phyloP scores from a whole-genome alignment of 2,329 filamentous ascomycete genomes.

The Pseudogymnoascus sp. region DNA sequence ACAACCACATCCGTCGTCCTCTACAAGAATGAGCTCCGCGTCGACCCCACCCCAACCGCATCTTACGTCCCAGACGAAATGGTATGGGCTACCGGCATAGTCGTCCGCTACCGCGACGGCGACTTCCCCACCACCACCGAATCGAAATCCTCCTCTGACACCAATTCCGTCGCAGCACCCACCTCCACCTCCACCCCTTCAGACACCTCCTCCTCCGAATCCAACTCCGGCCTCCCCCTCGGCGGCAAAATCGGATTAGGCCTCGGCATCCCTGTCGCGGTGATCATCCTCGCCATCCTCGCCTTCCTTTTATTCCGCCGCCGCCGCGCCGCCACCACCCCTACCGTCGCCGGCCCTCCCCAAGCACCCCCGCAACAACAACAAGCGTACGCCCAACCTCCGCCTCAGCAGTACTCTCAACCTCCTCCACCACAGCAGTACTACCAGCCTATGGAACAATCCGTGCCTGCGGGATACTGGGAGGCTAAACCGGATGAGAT shows the following conservation, averaged over 20 bases:
- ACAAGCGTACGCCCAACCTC: not conserved
- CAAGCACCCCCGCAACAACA: not conserved
- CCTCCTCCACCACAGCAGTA: not conserved
- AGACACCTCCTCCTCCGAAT: not conserved
- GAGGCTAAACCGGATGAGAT: not conserved
- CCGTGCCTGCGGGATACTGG: not conserved
- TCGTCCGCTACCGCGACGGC: not conserved
- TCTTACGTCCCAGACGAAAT: not conserved
- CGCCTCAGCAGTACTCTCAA: not conserved
- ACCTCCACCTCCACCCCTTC: not conserved
- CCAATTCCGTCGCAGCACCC: not conserved
- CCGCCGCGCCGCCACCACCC: slow-evolving; percentile 15
- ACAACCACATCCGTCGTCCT: not conserved
- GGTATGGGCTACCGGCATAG: not conserved
- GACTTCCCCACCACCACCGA: not conserved
- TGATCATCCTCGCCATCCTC: slow-evolving; percentile 24
- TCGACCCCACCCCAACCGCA: not conserved
- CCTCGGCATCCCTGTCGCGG: slow-evolving; percentile 29
- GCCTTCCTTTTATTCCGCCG: slow-evolving; percentile 30
- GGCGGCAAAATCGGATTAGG: slow-evolving; percentile 29
- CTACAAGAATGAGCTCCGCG: not conserved
- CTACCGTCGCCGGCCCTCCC: not conserved
- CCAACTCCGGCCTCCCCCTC: slow-evolving; percentile 19
- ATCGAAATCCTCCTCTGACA: not conserved
- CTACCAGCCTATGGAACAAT: not conserved